Evolutionary conservation across 2,329 filamentous ascomycete genomes (phyloP).

Genomic region (Gaeumannomyces sp.): DNA sequence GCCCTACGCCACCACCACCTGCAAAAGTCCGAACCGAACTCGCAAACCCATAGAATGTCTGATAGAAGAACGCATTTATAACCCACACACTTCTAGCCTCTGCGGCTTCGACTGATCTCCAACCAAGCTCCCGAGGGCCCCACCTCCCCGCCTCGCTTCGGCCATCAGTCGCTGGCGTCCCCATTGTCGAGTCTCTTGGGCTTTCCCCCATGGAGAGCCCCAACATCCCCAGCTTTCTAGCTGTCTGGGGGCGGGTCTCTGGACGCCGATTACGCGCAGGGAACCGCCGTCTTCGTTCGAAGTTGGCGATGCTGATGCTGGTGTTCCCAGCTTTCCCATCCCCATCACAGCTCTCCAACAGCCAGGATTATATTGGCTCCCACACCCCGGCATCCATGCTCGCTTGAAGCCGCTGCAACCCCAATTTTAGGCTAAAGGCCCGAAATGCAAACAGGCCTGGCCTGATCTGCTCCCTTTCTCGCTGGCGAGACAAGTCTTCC

Average conservation of each 20-base stretch:
- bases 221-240: background rate
- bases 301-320: background rate
- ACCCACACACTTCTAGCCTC: too few species aligned
- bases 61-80: too few species aligned
- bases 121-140: too few species aligned
- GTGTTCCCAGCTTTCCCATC: background rate
- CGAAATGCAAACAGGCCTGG: background rate
- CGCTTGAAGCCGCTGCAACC: background rate
- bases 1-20: too few species aligned
- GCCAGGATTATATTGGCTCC: background rate
- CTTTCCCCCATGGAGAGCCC: too few species aligned
- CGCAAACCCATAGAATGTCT: too few species aligned
- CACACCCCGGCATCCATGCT: background rate
- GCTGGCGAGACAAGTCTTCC: background rate
- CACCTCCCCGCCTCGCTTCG: too few species aligned
- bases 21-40: too few species aligned
- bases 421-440: background rate
- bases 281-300: background rate
- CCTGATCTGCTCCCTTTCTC: background rate
- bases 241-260: background rate
- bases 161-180: too few species aligned
- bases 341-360: background rate
- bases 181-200: too few species aligned
- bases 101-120: too few species aligned
- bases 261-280: background rate